Evolutionary conservation across 1,284 basidiomycete genomes (phyloP), one percentile per base, ranked within the genome.

Genomic region (Cryptococcus sp.): DNA sequence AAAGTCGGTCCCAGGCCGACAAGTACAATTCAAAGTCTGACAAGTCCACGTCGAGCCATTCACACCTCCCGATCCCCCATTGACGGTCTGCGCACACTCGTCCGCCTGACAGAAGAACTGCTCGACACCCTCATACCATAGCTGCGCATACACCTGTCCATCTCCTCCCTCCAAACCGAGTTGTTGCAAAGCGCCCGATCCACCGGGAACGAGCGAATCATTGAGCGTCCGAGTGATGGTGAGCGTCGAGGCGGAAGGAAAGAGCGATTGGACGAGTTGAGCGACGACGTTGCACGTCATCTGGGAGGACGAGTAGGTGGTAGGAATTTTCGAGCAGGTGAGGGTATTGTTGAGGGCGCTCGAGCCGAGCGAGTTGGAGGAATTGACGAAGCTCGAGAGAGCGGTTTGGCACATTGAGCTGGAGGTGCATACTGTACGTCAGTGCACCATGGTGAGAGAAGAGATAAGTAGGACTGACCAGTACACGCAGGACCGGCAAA

Each of bases 71-170:
- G 47, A 45, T 1, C 22, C 19, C 9, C 21, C 43, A 23, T 63
- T 60, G 28, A 77, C 59, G 5, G 76, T 74, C 69, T 91, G 88
- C 0, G 69, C 73, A 71, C 91, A 94, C 4, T 77, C 75, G 53
- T 80, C 75, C 0, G 86, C 87, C 16, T 74, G 56, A 65, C 90
- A 94, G 66, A 79, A 86, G 73, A 93, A 93, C 62, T 76, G 74
- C 65, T 90, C 87, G 19, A 84, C 80, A 5, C 85, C 85, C n/a
- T 79, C 76, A 70, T 91, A 91, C 73, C 87, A 85, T 1, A 93
- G 74, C 61, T 91, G 86, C 0, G 85, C 85, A 56, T 78, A 84
- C 9, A 80, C 74, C 4, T 80, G 77, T 5, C 80, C 79, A 24
- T 77, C 74, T 5, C 71, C 53, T 57, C 81, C 83, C 12, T 86